Conservation (phyloP, 1,284 basidiomycete species). For the Sphaerobolus stellatus region DNA sequence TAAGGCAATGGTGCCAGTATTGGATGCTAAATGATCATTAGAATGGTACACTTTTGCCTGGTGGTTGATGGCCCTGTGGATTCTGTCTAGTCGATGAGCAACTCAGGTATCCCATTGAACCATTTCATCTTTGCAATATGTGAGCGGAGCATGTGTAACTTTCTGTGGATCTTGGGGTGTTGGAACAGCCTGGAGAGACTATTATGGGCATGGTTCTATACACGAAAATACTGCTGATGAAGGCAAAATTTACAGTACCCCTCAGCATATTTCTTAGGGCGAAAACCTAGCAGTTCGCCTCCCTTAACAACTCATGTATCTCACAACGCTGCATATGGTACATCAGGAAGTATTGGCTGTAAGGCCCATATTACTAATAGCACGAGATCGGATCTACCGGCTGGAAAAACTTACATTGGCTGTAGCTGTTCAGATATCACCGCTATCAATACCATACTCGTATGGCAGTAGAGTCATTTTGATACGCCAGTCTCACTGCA, state of each 20-base stretch:
- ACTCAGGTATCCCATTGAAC: constrained; percentile 60
- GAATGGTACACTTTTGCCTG: constrained; percentile 46
- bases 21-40: constrained; percentile 36
- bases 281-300: constrained; percentile 67
- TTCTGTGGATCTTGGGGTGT: constrained; percentile 43
- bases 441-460: constrained; percentile 61
- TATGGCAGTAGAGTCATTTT: constrained; percentile 60
- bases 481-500: constrained; percentile 67
- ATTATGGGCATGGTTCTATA: not conserved
- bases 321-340: constrained; percentile 57
- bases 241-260: constrained; percentile 45
- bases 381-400: not conserved
- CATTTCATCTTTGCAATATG: constrained; percentile 52
- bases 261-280: constrained; percentile 63
- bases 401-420: constrained; percentile 39
- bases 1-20: constrained; percentile 45
- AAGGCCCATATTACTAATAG: not conserved
- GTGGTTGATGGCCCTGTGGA: constrained; percentile 71
- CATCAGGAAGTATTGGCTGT: constrained; percentile 49
- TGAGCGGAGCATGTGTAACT: constrained; percentile 59
- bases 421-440: constrained; percentile 53
- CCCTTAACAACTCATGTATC: constrained; percentile 65
- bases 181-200: constrained; percentile 41
- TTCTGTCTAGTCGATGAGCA: constrained; percentile 54
- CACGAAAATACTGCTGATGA: not conserved